These are phyloP conservation scores for Rhizopogon vinicolor DNA, from an alignment of 768 basidiomycete genomes.

Conservation along the genomic window DNA sequence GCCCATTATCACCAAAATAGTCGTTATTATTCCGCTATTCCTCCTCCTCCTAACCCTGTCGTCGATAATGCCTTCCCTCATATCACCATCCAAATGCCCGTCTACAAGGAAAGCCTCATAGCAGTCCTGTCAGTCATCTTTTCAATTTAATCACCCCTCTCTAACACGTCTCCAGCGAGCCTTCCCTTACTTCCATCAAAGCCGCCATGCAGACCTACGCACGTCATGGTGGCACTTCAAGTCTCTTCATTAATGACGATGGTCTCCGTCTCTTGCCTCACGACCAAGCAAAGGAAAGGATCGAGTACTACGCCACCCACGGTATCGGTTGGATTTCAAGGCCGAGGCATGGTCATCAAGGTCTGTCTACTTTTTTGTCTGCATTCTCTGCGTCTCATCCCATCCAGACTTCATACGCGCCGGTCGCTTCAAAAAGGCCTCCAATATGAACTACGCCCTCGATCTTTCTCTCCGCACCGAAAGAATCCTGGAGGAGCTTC, in stretches of 20 bases:
- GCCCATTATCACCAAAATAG: slow-evolving; percentile 48
- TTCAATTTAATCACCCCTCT: background rate
- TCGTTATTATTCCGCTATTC: slow-evolving; percentile 46
- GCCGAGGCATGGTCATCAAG: slow-evolving; percentile 50
- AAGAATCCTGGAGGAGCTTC: slow-evolving; percentile 24
- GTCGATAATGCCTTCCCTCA: slow-evolving; percentile 44
- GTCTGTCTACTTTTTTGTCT: slow-evolving; percentile 20
- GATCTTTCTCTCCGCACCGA: slow-evolving; percentile 36
- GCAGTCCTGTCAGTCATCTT: slow-evolving; percentile 39
- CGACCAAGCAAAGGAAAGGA: slow-evolving; percentile 41
- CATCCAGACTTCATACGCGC: slow-evolving; percentile 36
- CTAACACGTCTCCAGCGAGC: slow-evolving; percentile 24
- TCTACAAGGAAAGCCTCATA: slow-evolving; percentile 53
- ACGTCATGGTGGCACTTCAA: slow-evolving; percentile 57
- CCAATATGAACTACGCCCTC: slow-evolving; percentile 84
- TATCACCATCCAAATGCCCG: slow-evolving; percentile 53
- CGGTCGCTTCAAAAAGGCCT: slow-evolving; percentile 92
- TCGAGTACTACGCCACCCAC: slow-evolving; percentile 51
- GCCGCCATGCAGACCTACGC: slow-evolving; percentile 62
- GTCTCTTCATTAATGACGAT: slow-evolving; percentile 59
- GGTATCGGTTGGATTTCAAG: slow-evolving; percentile 59
- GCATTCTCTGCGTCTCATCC: slow-evolving; percentile 49
- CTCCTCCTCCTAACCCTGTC: slow-evolving; percentile 37
- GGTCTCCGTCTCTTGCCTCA: slow-evolving; percentile 49
- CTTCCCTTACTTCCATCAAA: slow-evolving; percentile 51